Evolutionary conservation across 2,329 filamentous ascomycete species (phyloP), one percentile per base, ranked within the genome.

Genomic region (Cladosporium sp.): DNA sequence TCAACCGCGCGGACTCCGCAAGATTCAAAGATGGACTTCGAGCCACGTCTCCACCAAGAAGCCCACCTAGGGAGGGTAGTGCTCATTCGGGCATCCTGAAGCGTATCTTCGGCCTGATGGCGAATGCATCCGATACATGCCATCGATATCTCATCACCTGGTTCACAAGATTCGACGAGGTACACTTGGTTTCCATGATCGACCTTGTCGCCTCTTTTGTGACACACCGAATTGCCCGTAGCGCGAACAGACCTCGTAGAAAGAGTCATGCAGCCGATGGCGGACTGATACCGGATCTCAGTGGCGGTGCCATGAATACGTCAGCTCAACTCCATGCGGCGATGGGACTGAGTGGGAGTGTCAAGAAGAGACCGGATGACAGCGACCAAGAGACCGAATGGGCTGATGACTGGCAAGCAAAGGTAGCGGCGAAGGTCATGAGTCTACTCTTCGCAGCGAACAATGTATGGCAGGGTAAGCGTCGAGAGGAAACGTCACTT

Each of bases 401-500:
- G 75, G 84, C 85, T 24, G 91, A 94, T 66, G 93, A 97, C 74
- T 97, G 93, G 93, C 93, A 97, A 77, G 87, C 96, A 65, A 90
- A 88, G 75, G 91, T 91, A 12, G 90, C 90, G 8, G 89, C 92
- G 3, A 88, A 90, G 71, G 87, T 96, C 2, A 89, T 97, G 83
- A 88, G 91, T 11, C 78, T 97, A 26, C 77, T 97, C 1, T 96
- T 96, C 74, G 86, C 89, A 1, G 93, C 93, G 30, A 97, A 97
- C 78, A 91, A 89, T 67, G 83, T 73, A 59, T 79, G 76, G 74
- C 73, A 75, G 58, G 73, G 74, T n/a, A 68, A 64, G 36, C 68
- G 68, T 11, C 67, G 66, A 3, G 66, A 68, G 4, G 47, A 66
- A 2, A 58, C 44, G 21, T 51, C 65, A 7, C 63, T 75, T 74